phyloP scores from a whole-genome alignment of 2,329 filamentous ascomycete species.

The Monosporascus cannonballus region DNA sequence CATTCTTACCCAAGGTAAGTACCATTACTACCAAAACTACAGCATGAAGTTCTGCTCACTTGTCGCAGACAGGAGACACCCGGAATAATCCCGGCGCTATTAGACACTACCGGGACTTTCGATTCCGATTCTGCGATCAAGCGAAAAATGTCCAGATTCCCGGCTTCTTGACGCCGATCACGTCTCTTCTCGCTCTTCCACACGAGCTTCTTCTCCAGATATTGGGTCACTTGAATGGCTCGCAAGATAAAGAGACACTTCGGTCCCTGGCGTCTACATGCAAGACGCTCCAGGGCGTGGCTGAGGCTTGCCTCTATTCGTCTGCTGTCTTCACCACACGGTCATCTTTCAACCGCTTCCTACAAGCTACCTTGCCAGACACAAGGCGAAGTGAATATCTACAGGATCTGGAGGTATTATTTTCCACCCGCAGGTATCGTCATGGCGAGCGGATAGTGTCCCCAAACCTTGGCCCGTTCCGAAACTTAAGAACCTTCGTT shows the following conservation, averaged over 20 bases:
- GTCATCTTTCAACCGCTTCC: slow-evolving; percentile 1
- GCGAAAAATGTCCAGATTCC: too few species aligned
- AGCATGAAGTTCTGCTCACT: too few species aligned
- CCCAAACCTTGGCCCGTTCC: slow-evolving; percentile 6
- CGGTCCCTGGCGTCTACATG: slow-evolving; percentile 5
- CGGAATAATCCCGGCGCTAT: too few species aligned
- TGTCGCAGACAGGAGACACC: too few species aligned
- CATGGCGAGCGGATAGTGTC: background rate
- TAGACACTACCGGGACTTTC: too few species aligned
- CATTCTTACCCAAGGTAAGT: too few species aligned
- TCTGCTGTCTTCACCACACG: slow-evolving; percentile 5
- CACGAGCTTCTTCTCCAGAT: slow-evolving; percentile 8
- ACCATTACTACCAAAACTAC: too few species aligned
- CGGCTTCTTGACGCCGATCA: background rate
- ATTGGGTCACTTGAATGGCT: slow-evolving; percentile 6
- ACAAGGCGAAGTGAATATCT: slow-evolving; percentile 4
- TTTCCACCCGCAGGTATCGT: slow-evolving; percentile 4
- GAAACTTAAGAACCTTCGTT: slow-evolving; percentile 6
- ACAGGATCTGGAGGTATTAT: slow-evolving; percentile 6
- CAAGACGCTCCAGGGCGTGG: slow-evolving; percentile 3
- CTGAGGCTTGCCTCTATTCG: slow-evolving; percentile 10
- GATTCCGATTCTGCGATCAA: too few species aligned
- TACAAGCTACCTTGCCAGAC: background rate
- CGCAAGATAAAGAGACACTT: slow-evolving; percentile 3
- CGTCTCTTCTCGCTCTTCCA: slow-evolving; percentile 7